Evolutionary conservation across 495 filamentous ascomycete species (phyloP).

Genomic region (Daldinia decipiens): DNA sequence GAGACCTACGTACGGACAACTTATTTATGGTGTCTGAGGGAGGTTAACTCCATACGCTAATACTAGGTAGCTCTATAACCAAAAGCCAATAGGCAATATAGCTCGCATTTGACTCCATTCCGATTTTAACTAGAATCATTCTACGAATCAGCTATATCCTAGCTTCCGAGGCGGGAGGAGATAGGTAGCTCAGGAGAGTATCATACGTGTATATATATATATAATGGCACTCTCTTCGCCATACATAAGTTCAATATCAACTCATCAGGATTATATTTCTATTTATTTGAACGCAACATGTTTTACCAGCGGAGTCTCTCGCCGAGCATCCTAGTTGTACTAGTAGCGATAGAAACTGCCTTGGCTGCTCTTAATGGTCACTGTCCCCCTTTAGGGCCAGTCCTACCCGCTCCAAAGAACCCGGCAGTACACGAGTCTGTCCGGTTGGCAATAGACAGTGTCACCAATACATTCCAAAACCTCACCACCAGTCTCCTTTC

Average conservation of each 20-base stretch:
- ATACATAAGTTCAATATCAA: not conserved
- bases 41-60: not conserved
- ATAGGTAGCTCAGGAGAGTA: not conserved
- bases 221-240: not conserved
- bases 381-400: conserved; percentile 51
- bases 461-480: conserved; percentile 32
- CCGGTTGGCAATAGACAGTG: conserved; percentile 16
- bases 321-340: not conserved
- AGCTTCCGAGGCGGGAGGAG: not conserved
- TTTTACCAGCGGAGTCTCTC: not conserved
- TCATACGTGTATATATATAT: conserved; percentile 4
- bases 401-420: conserved; percentile 46
- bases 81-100: not conserved
- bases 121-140: conserved; percentile 1
- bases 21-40: conserved; percentile 14
- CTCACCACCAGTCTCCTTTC: conserved; percentile 35
- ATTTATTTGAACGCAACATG: conserved; percentile 16
- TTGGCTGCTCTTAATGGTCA: conserved; percentile 47
- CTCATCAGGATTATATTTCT: not conserved
- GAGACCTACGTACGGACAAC: conserved; percentile 2
- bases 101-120: conserved; percentile 28
- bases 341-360: conserved; percentile 23
- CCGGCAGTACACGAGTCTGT: conserved; percentile 39
- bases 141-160: not conserved
- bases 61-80: conserved; percentile 14